Evolutionary conservation across 2,329 filamentous ascomycete genomes (phyloP).

Genomic region (Scytalidium sp.): DNA sequence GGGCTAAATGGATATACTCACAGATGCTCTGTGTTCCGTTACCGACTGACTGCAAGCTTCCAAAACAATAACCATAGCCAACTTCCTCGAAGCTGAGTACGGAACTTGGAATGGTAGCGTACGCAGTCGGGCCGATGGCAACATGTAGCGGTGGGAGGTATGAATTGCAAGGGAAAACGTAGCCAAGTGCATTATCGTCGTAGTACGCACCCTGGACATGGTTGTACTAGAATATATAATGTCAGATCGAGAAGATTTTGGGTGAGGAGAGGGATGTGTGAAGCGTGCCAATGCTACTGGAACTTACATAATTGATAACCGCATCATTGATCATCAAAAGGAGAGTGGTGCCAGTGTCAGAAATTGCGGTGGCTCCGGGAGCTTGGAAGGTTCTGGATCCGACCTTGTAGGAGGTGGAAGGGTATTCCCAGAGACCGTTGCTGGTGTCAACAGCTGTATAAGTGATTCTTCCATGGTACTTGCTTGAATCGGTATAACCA

Average conservation of each 20-base stretch:
- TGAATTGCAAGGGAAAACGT: conserved; percentile 31
- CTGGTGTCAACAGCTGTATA: conserved; percentile 44
- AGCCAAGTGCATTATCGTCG: conserved; percentile 26
- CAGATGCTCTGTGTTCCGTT: conserved; percentile 23
- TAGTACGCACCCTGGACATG: conserved; percentile 28
- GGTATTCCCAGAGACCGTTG: conserved; percentile 54
- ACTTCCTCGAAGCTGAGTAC: conserved; percentile 32
- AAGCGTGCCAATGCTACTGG: not conserved
- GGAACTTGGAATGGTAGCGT: conserved; percentile 29
- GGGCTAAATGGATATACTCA: not conserved
- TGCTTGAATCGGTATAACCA: conserved; percentile 47
- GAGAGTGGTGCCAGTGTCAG: conserved; percentile 40
- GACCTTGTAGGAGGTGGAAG: conserved; percentile 46
- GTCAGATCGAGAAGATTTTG: not conserved
- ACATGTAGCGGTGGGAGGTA: conserved; percentile 31
- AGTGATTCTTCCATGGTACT: conserved; percentile 49
- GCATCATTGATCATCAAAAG: conserved; percentile 31
- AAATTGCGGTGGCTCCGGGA: conserved; percentile 25
- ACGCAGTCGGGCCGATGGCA: conserved; percentile 25
- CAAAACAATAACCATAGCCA: conserved; percentile 28
- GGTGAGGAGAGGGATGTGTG: no score
- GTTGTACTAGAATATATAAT: conserved; percentile 21
- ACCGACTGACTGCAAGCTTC: conserved; percentile 31
- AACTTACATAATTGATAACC: conserved; percentile 27
- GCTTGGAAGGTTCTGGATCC: conserved; percentile 43